Conservation (phyloP, 352 stramenopile genomes). For the Thalassiosira mediterranea region DNA sequence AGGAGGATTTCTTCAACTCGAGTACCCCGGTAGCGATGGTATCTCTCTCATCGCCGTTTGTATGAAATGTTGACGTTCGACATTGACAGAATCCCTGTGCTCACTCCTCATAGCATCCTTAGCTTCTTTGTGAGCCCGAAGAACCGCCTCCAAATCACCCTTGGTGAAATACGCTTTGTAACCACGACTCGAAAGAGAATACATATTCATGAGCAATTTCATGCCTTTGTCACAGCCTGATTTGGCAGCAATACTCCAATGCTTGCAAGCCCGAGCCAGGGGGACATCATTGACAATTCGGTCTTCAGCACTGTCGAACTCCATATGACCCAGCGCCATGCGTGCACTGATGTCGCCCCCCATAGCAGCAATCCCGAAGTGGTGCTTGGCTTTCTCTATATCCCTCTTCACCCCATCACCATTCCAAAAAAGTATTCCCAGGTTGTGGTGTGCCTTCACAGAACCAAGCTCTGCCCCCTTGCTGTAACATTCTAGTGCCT, state of each 20-base stretch:
- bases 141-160: neutral
- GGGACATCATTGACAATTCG: neutral
- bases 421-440: neutral
- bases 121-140: neutral
- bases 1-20: no score
- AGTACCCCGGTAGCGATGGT: no score
- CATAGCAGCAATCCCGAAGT: neutral
- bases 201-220: neutral
- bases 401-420: no score
- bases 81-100: no score
- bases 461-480: neutral
- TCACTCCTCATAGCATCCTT: neutral
- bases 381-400: slow-evolving; percentile 1
- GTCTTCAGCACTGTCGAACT: neutral
- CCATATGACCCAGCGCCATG: neutral
- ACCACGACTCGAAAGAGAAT: no score
- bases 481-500: neutral
- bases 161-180: neutral
- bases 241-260: neutral
- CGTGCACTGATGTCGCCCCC: neutral
- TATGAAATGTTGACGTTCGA: no score
- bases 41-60: no score
- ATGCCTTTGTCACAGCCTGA: neutral
- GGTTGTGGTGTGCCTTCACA: neutral
- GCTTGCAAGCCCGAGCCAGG: neutral